phyloP scores from a whole-genome alignment of 768 basidiomycete species.

The Pleurotus giganteus region DNA sequence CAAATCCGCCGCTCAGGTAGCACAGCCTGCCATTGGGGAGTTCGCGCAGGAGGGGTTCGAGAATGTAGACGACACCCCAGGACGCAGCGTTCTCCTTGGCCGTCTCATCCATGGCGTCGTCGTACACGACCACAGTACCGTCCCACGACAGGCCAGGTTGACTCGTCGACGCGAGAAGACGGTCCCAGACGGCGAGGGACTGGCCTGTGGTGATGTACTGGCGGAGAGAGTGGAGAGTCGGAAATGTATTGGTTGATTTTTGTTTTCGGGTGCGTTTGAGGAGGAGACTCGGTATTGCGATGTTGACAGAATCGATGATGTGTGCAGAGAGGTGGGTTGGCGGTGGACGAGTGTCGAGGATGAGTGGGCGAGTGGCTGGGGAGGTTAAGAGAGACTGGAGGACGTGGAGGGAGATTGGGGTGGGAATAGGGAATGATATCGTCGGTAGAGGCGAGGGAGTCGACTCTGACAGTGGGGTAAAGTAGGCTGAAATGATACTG shows the following conservation, averaged over 20 bases:
- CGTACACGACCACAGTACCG: conserved; percentile 73
- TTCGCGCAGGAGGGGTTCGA: conserved; percentile 51
- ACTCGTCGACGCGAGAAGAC: conserved; percentile 44
- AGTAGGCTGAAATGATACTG: conserved; percentile 44
- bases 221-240: conserved; percentile 64
- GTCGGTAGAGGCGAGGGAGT: conserved; percentile 21
- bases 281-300: conserved; percentile 88
- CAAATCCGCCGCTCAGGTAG: conserved; percentile 74
- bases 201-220: conserved; percentile 82
- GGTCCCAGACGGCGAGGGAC: conserved; percentile 72
- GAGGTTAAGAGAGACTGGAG: conserved; percentile 48
- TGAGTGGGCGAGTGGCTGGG: conserved; percentile 50
- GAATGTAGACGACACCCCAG: conserved; percentile 68
- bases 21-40: conserved; percentile 48
- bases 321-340: conserved; percentile 63
- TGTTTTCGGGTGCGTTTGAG: conserved; percentile 81
- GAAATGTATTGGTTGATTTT: conserved; percentile 51
- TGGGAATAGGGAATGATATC: conserved; percentile 16
- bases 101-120: conserved; percentile 72
- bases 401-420: conserved; percentile 23
- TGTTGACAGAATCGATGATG: conserved; percentile 71
- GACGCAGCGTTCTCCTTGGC: conserved; percentile 58
- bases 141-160: conserved; percentile 50
- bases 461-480: conserved; percentile 45
- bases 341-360: conserved; percentile 82